Evolutionary conservation across 805 yeast species (phyloP).

Genomic region (Yamadazyma insecticola): DNA sequence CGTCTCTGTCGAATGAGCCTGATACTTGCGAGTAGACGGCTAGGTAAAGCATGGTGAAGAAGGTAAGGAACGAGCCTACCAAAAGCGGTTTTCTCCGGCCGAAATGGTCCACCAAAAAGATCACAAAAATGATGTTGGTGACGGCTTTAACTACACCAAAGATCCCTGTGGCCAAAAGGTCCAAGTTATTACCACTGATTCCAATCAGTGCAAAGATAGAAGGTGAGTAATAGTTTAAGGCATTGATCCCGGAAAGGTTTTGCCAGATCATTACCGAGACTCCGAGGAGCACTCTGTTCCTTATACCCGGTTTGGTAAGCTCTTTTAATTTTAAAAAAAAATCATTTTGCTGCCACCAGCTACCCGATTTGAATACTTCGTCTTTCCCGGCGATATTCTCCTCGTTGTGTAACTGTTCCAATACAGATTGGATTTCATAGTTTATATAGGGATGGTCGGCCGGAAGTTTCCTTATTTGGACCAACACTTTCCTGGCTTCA

Average conservation of each 20-base stretch:
- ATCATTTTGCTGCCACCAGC: constrained; percentile 23
- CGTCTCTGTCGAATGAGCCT: constrained; percentile 5
- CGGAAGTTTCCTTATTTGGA: constrained; percentile 31
- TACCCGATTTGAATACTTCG: constrained; percentile 32
- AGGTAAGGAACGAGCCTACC: constrained; percentile 1
- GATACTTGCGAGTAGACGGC: constrained; percentile 4
- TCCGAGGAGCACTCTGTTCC: constrained; percentile 27
- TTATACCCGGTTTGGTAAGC: constrained; percentile 25
- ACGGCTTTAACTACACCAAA: constrained; percentile 34
- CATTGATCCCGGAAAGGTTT: constrained; percentile 37
- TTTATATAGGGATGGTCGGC: constrained; percentile 30
- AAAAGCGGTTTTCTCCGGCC: constrained; percentile 3
- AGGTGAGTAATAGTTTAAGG: constrained; percentile 37
- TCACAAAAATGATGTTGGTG: neutral
- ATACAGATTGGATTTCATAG: constrained; percentile 31
- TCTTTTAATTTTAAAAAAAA: constrained; percentile 33
- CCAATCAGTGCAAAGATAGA: constrained; percentile 31
- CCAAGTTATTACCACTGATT: constrained; percentile 32
- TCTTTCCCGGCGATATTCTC: too few relatives aligned
- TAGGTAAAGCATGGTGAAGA: constrained; percentile 3
- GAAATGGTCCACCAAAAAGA: constrained; percentile 2
- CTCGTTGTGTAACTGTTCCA: too few relatives aligned
- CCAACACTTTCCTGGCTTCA: constrained; percentile 28
- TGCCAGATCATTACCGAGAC: constrained; percentile 31
- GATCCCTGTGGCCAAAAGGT: constrained; percentile 36